Evolutionary conservation across 768 basidiomycete genomes (phyloP), one percentile per base, ranked within the genome.

Genomic region (Lactarius tabidus): DNA sequence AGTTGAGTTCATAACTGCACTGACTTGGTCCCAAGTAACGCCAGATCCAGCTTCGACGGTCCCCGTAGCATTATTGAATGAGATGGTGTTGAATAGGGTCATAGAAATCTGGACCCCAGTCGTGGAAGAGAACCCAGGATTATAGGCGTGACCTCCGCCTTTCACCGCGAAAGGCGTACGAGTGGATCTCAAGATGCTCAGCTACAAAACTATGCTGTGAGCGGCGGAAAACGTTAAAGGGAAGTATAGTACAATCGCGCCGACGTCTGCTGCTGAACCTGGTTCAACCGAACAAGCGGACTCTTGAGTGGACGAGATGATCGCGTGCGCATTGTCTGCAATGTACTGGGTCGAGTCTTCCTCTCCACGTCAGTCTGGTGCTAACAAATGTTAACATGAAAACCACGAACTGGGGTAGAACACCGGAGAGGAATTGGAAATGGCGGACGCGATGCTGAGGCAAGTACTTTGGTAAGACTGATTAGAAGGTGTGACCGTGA

Each of bases 101-200:
- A 74, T 68, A 8, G 72, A 18, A 5, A 74, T 72, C 28, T 72
- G 63, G 18, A 74, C 70, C 28, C 73, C 73, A 1, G 7, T 41
- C 10, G 73, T 74, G 5, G 73, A 74, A 29, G 67, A 71, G 66
- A 73, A 72, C 6, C 71, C 68, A 1, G 61, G 67, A 39, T 71
- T 72, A 0, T 54, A 60, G 0, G 67, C 17, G 38, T 72, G 72
- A 14, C 73, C 73, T n/a, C 73, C 45, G 5, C 45, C 45, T 48
- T 65, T 8, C 54, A 43, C 45, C 12, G n/a, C 45, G 23, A 48
- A 48, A 14, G 45, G 45, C 12, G 45, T 48, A 14, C 23, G 45
- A 0, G 31, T 38, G 10, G 64, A 65, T 36, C 59, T 59, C 23
- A 67, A 35, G 38, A 67, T 61, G 18, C n/a, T 12, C 9, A 67